phyloP scores from a whole-genome alignment of 139 green algal species.

The Haematococcus sp. region DNA sequence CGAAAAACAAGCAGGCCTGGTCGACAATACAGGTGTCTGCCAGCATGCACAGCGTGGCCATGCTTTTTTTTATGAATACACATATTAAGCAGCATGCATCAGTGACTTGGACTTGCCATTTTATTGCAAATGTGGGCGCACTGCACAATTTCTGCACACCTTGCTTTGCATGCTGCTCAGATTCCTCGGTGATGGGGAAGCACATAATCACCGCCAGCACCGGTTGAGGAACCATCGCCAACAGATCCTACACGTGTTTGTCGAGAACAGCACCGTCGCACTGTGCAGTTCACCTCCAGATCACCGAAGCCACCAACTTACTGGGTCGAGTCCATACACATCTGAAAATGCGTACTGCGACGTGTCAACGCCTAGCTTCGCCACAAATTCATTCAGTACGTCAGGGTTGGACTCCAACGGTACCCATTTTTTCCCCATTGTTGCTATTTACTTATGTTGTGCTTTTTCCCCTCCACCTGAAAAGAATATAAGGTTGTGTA shows the following conservation, averaged over 20 bases:
- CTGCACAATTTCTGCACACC: conserved; percentile 29
- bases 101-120: background rate
- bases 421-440: conserved; percentile 64
- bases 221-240: conserved; percentile 84
- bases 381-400: conserved; percentile 72
- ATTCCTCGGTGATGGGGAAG: conserved; percentile 78
- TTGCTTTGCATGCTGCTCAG: conserved; percentile 55
- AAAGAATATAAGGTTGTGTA: background rate
- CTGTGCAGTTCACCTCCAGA: background rate
- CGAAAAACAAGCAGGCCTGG: no score
- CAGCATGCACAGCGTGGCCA: no score
- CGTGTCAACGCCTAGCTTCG: conserved; percentile 59
- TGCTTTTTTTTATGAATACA: no score
- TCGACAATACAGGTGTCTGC: no score
- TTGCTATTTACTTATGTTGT: no score
- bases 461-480: background rate
- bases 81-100: no score
- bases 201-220: conserved; percentile 82
- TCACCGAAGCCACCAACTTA: conserved; percentile 15
- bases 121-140: background rate
- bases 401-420: conserved; percentile 88
- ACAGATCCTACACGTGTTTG: conserved; percentile 53
- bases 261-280: background rate
- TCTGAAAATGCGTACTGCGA: conserved; percentile 64
- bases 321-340: conserved; percentile 77